Base-by-base conservation (phyloP, 148 eudicot genomes). In the Talinum fruticosum region DNA sequence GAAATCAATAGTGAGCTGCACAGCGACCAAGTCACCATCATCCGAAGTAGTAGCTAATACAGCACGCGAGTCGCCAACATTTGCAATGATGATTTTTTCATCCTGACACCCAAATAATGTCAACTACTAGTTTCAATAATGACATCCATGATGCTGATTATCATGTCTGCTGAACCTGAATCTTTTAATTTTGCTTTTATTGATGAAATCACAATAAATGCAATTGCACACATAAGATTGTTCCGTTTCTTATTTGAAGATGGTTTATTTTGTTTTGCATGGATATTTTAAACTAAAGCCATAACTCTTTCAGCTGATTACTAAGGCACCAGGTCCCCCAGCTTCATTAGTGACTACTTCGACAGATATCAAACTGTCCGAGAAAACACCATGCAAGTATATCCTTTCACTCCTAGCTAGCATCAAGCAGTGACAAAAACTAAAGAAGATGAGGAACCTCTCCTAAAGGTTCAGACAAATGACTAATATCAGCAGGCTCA, bases 51-150 rank as follows among this genome's bases (percentile, higher is more conserved):
- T 95, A 71, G 87, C 97, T 69, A 95, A 74, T 78, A 95, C 99
- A 72, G 97, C 99, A 51, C 99, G 96, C 12, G 99, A 95, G 77
- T 95, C 99, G 6, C 99, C 99, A 10, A 95, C 96, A 64, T 92
- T 95, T 51, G 97, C 89, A 14, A 95, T 69, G 41, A 87, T 83
- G 26, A 95, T 80, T 67, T 70, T 80, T 33, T 92, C 96, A 59
- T 97, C 97, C 99, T 95, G 76, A 23, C 5, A 84, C 15, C 30
- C 72, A 75, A 30, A 67, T 23, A 26, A 44, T 8, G 30, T 33
- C 62, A 23, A n/a, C n/a, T n/a, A 21, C 23, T 66, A 16, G 35
- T n/a, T 26, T 64, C 33, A 73, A 72, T 23, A 59, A 3, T 24
- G 38, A 26, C 49, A 3, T 1, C 18, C 19, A 47, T 26, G 51